phyloP scores from a whole-genome alignment of 192 early-diverging fungal species.

The Coemansia sp. region DNA sequence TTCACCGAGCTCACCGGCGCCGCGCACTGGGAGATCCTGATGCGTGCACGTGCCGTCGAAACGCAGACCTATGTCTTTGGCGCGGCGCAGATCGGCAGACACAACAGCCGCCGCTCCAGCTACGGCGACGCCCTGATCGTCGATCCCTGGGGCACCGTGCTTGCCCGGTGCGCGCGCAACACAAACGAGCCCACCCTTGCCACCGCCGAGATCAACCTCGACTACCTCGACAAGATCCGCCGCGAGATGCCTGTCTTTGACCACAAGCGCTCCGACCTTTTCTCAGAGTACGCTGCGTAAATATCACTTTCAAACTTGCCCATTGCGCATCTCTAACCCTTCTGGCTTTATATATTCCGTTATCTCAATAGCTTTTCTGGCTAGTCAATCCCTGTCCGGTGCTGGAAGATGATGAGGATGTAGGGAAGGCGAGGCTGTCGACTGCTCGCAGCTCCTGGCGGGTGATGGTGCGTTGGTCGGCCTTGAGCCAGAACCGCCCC shows the following conservation, averaged over 20 bases:
- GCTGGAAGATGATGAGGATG: neutral
- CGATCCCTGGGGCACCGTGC: conserved; percentile 78
- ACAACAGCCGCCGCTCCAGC: conserved; percentile 67
- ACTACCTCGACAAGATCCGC: conserved; percentile 60
- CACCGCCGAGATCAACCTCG: conserved; percentile 66
- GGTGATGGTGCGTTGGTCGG: conserved; percentile 37
- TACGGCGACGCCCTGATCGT: conserved; percentile 84
- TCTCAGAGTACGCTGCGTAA: conserved; percentile 17
- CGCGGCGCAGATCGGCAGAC: conserved; percentile 74
- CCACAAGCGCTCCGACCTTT: conserved; percentile 69
- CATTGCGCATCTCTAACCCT: too few species aligned
- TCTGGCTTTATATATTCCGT: conserved; percentile 8
- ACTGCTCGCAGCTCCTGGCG: conserved; percentile 17
- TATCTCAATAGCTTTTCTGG: neutral
- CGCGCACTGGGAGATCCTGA: conserved; percentile 82
- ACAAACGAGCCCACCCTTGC: conserved; percentile 60
- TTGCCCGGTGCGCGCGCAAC: conserved; percentile 63
- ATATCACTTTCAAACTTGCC: conserved; percentile 8
- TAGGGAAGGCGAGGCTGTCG: conserved; percentile 11
- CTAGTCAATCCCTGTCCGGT: too few species aligned
- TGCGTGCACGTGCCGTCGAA: conserved; percentile 82
- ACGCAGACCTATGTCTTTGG: conserved; percentile 82
- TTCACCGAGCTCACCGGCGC: conserved; percentile 79
- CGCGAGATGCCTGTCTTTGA: conserved; percentile 72
- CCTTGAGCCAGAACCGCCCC: conserved; percentile 56